phyloP scores from a whole-genome alignment of 129 eudicot genomes.

The Cynara cardunculus region DNA sequence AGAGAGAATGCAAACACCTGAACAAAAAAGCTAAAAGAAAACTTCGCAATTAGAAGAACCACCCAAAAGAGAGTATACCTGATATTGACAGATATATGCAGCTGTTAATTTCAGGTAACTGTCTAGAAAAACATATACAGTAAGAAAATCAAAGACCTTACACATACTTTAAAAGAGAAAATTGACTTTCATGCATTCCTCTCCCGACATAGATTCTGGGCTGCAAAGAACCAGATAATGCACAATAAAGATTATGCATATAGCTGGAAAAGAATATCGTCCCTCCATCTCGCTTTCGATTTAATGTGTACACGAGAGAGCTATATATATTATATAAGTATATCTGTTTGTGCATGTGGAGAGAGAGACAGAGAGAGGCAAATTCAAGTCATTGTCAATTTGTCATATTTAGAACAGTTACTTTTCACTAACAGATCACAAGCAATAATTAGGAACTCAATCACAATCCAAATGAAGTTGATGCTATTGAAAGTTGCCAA shows the following conservation, averaged over 20 bases:
- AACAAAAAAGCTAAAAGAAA: conserved; percentile 68
- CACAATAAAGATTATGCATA: not conserved
- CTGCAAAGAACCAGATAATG: conserved; percentile 48
- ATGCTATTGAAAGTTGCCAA: not conserved
- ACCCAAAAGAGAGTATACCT: conserved; percentile 95
- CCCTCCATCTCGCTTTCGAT: not conserved
- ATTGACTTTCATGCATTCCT: conserved; percentile 99
- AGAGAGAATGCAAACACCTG: conserved; percentile 45
- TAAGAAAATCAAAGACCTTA: conserved; percentile 3
- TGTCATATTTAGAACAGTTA: conserved; percentile 7
- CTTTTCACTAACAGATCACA: not conserved
- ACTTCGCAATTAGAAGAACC: conserved; percentile 61
- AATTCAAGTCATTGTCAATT: not conserved
- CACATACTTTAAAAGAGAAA: conserved; percentile 74
- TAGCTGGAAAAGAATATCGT: not conserved
- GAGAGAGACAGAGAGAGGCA: conserved; percentile 4
- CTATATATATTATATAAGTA: not conserved
- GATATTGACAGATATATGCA: conserved; percentile 22
- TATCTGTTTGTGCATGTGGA: not conserved
- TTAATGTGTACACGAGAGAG: not conserved
- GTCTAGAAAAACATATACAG: conserved; percentile 1
- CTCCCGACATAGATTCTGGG: conserved; percentile 94
- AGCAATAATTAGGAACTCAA: not conserved
- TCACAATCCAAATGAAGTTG: not conserved
- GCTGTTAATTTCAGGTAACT: not conserved